phyloP scores from a whole-genome alignment of 1,284 basidiomycete genomes.

The Gastroboletus turbinatus region DNA sequence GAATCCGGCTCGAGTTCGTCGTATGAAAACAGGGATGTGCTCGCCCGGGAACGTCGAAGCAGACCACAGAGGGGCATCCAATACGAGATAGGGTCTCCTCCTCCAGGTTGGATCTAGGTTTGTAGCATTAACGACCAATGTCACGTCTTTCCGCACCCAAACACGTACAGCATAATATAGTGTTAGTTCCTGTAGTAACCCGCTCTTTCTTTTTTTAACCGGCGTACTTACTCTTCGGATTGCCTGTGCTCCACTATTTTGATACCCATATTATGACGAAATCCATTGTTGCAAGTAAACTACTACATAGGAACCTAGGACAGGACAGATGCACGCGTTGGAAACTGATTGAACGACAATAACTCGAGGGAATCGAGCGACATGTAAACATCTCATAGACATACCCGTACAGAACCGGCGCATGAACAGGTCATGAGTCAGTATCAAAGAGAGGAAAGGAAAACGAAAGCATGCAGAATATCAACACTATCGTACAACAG shows the following conservation, averaged over 20 bases:
- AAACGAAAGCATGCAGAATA: constrained; percentile 35
- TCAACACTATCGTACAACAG: constrained; percentile 33
- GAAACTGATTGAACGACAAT: constrained; percentile 14
- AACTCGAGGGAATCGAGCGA: constrained; percentile 19
- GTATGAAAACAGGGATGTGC: constrained; percentile 30
- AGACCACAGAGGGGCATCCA: constrained; percentile 24
- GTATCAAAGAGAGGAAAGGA: constrained; percentile 29
- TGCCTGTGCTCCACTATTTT: not conserved
- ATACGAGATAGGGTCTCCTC: constrained; percentile 28
- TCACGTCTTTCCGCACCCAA: not conserved
- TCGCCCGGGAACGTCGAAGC: constrained; percentile 23
- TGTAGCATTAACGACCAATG: not conserved
- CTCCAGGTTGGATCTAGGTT: constrained; percentile 50
- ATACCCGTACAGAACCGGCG: constrained; percentile 34
- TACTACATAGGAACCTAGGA: constrained; percentile 25
- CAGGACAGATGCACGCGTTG: constrained; percentile 18
- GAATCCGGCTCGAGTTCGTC: constrained; percentile 9
- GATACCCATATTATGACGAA: not conserved
- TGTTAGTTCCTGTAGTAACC: not conserved
- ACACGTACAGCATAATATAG: not conserved
- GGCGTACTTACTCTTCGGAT: not conserved
- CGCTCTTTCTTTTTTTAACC: not conserved
- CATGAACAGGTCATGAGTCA: constrained; percentile 34
- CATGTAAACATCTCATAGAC: constrained; percentile 29
- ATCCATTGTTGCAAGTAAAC: constrained; percentile 25